Evolutionary conservation across 2,329 filamentous ascomycete genomes (phyloP).

Genomic region (Akanthomyces lecanii): DNA sequence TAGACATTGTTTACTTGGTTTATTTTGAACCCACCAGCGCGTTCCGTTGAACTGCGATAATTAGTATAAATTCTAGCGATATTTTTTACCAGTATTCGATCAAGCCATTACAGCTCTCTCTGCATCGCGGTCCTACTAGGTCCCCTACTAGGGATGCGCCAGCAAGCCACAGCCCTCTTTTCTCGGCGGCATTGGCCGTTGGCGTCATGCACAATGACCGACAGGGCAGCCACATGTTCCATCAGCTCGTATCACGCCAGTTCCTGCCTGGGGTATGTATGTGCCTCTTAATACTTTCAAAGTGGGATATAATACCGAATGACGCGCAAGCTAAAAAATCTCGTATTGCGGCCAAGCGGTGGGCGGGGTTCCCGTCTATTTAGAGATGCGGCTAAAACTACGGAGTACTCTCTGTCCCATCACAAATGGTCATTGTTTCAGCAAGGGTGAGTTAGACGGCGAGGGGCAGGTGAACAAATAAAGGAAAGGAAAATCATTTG

Average conservation of each 20-base stretch:
- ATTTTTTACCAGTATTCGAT: background rate
- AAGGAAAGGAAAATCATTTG: too few species aligned
- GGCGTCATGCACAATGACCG: conserved; percentile 6
- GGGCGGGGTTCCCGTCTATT: background rate
- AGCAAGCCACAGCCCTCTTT: conserved; percentile 5
- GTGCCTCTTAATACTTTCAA: background rate
- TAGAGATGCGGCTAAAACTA: too few species aligned
- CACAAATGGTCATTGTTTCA: too few species aligned
- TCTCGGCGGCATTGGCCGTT: background rate
- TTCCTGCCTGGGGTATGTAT: background rate
- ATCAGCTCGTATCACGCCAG: conserved; percentile 1
- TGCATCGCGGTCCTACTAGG: too few species aligned
- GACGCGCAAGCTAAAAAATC: background rate
- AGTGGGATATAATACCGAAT: background rate
- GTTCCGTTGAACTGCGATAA: background rate
- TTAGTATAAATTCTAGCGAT: background rate
- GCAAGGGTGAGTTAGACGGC: too few species aligned
- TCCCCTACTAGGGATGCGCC: background rate
- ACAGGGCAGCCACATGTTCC: background rate
- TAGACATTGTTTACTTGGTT: conserved; percentile 12
- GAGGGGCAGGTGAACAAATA: too few species aligned
- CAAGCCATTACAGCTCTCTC: background rate
- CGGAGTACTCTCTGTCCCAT: too few species aligned
- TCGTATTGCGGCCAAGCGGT: background rate
- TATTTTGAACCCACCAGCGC: background rate